Evolutionary conservation across 2,329 filamentous ascomycete genomes (phyloP).

Genomic region (Cadophora malorum): DNA sequence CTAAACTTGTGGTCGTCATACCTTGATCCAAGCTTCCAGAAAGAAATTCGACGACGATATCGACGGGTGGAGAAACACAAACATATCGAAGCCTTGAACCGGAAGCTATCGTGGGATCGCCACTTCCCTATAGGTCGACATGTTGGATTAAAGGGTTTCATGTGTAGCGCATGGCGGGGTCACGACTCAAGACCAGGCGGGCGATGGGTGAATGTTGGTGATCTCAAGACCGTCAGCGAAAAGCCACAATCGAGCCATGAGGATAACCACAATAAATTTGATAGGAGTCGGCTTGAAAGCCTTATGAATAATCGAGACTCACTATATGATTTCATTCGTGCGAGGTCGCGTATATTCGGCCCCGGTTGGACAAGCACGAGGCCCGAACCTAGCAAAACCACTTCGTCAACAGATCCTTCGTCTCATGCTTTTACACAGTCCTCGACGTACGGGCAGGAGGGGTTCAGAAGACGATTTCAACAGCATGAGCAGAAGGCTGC

Average conservation of each 20-base stretch:
- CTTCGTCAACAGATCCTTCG: background rate
- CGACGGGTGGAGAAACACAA: constrained; percentile 53
- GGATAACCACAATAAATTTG: constrained; percentile 50
- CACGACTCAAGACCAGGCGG: constrained; percentile 40
- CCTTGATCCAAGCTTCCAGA: constrained; percentile 50
- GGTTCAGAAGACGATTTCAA: constrained; percentile 26
- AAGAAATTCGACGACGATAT: constrained; percentile 52
- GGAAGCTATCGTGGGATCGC: constrained; percentile 56
- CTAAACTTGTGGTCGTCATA: constrained; percentile 56
- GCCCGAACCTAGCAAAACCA: background rate
- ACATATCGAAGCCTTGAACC: constrained; percentile 53
- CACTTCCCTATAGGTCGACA: constrained; percentile 46
- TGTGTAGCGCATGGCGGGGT: constrained; percentile 51
- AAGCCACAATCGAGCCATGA: constrained; percentile 29
- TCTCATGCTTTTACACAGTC: constrained; percentile 10
- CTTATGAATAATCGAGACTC: constrained; percentile 27
- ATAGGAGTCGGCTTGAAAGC: background rate
- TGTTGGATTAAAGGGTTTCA: constrained; percentile 49
- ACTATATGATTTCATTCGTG: constrained; percentile 25
- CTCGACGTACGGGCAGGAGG: constrained; percentile 23
- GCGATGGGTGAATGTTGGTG: constrained; percentile 48
- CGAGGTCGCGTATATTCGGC: constrained; percentile 18
- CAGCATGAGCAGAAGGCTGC: constrained; percentile 2
- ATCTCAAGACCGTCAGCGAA: constrained; percentile 30
- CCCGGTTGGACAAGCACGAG: constrained; percentile 17